These are phyloP conservation scores for Lagenaria siceraria DNA, from an alignment of 306 rosid genomes.

Conservation along the genomic window DNA sequence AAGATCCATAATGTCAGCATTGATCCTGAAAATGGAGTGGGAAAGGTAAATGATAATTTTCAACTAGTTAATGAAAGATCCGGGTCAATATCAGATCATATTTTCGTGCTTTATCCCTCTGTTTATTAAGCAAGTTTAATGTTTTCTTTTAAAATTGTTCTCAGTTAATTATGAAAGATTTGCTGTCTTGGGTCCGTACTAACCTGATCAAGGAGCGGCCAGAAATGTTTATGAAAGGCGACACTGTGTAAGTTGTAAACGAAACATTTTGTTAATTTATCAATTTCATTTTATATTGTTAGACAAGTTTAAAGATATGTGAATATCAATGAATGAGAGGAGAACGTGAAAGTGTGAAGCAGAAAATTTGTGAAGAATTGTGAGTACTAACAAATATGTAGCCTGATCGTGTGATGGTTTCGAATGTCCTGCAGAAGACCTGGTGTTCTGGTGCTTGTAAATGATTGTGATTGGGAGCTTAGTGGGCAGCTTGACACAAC, in stretches of 20 bases:
- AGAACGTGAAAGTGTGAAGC: neutral
- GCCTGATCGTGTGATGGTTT: neutral
- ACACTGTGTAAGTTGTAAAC: conserved; percentile 60
- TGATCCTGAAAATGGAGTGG: conserved; percentile 39
- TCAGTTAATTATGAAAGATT: conserved; percentile 73
- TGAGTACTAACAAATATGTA: neutral
- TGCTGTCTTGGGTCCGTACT: conserved; percentile 71
- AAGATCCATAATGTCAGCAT: conserved; percentile 66
- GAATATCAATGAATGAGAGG: neutral
- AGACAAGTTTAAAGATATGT: neutral
- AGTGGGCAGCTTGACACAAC: conserved; percentile 72
- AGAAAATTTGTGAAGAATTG: neutral
- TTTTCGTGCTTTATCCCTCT: neutral
- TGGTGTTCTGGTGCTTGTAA: conserved; percentile 88
- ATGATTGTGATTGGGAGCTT: conserved; percentile 96
- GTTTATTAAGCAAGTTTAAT: neutral
- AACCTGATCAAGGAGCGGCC: conserved; percentile 93
- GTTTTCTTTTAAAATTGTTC: neutral
- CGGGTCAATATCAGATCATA: neutral
- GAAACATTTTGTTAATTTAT: neutral
- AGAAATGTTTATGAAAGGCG: conserved; percentile 97
- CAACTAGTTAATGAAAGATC: neutral
- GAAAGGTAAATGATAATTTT: conserved; percentile 25
- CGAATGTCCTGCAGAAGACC: conserved; percentile 62
- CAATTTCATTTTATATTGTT: neutral